Base-by-base conservation (phyloP, 2,329 filamentous ascomycete species). In the Chalara sp. region DNA sequence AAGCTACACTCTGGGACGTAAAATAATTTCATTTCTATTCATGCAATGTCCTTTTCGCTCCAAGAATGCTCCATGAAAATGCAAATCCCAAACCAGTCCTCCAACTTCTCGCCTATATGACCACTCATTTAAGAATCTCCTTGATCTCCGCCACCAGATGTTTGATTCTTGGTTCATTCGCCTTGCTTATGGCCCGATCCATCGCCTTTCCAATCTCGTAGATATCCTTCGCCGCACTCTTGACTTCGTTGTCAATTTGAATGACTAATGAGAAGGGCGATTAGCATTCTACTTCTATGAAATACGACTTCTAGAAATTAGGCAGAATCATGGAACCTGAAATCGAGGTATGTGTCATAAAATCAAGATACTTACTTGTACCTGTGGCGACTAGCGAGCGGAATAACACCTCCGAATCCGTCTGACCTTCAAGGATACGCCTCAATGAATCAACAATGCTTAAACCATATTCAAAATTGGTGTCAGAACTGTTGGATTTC, bases 401-500 rank as follows among this genome's bases (percentile, higher is more conserved):
- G 65, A 91, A 97, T 4, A 93, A 70, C 0, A 89, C 87, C 65
- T 97, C 93, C 0, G 84, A 80, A 60, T 97, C 91, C 2, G 75
- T 81, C 56, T 88, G 84, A 4, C 74, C 76, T 5, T 73, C 70
- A 1, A 95, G 68, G 1, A 92, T 76, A 50, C 76, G 74, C 1
- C 77, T 77, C 0, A 91, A 67, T 5, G 85, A 75, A 32, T 81
- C 75, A 2, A 89, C 64, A 65, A 67, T 76, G 65, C 46, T 73
- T 64, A 67, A 55, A 11, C 64, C 66, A 40, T 74, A 72, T 37
- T 70, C 66, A 6, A 77, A 75, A 32, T 55, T 45, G 2, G 54
- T 41, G 5, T 50, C 32, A 5, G 51, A 45, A 5, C 45, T 44
- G 29, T 55, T 42, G 5, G 69, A 67, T 6, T 76, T 79, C 5